Evolutionary conservation across 192 early-diverging fungal species (phyloP).

Genomic region (Podila minutissima): DNA sequence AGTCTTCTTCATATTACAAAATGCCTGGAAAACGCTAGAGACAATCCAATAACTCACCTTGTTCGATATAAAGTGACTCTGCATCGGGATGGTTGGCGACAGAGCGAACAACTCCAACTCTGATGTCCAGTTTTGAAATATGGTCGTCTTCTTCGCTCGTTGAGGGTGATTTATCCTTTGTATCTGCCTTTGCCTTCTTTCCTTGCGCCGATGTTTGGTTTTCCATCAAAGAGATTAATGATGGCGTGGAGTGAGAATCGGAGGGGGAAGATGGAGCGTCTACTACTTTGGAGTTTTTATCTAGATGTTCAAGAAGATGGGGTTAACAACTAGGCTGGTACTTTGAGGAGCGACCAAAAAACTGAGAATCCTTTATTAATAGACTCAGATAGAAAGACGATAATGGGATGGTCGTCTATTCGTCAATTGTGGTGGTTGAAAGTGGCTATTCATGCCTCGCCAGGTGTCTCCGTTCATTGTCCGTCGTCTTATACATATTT

Average conservation of each 20-base stretch:
- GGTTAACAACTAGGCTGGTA: no score
- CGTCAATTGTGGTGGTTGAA: no score
- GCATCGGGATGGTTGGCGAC: conserved; percentile 64
- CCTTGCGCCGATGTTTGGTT: background rate
- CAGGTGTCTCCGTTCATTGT: no score
- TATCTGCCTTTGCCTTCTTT: background rate
- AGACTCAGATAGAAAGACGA: no score
- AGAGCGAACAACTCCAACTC: conserved; percentile 69
- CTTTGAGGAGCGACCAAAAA: no score
- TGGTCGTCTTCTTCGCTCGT: conserved; percentile 37
- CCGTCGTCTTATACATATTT: no score
- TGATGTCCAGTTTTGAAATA: conserved; percentile 62
- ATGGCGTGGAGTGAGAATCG: background rate
- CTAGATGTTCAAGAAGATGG: no score
- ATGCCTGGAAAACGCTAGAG: background rate
- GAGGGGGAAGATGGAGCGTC: background rate
- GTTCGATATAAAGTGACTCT: conserved; percentile 58
- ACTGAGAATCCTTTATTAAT: no score
- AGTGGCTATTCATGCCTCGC: no score
- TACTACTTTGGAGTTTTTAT: background rate
- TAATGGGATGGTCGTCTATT: no score
- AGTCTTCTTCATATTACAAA: no score
- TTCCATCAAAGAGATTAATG: background rate
- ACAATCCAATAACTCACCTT: conserved; percentile 21
- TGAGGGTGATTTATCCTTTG: background rate